Conservation (phyloP, 2,329 filamentous ascomycete species). For the Penicillium paneum region DNA sequence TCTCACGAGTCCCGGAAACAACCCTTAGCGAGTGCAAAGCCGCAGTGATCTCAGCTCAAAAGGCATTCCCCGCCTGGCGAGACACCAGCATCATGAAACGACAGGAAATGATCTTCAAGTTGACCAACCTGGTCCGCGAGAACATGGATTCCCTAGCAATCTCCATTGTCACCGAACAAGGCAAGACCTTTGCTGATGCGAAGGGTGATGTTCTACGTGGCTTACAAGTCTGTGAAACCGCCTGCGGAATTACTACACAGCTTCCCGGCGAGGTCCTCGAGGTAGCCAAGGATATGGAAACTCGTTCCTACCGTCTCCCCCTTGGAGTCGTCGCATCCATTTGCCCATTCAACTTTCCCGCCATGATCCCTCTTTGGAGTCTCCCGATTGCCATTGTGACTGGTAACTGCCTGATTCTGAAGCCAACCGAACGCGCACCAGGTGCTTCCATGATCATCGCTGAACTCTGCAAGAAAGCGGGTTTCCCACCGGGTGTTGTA, state of each 20-base stretch:
- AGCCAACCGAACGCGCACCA: slow-evolving; percentile 60
- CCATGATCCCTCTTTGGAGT: slow-evolving; percentile 5
- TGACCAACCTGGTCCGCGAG: slow-evolving; percentile 57
- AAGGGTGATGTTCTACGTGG: slow-evolving; percentile 62
- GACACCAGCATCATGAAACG: slow-evolving; percentile 54
- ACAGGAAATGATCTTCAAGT: slow-evolving; percentile 64
- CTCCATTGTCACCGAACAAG: slow-evolving; percentile 62
- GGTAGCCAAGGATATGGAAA: slow-evolving; percentile 64
- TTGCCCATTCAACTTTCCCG: slow-evolving; percentile 62
- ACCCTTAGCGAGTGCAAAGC: slow-evolving; percentile 57
- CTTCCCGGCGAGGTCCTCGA: slow-evolving; percentile 61
- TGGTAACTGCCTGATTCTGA: slow-evolving; percentile 56
- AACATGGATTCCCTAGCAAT: slow-evolving; percentile 61
- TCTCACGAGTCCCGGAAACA: slow-evolving; percentile 59
- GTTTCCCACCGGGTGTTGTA: slow-evolving; percentile 30
- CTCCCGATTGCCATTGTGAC: slow-evolving; percentile 26
- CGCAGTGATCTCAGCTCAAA: slow-evolving; percentile 56
- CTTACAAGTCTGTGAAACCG: slow-evolving; percentile 61
- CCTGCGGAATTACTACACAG: slow-evolving; percentile 62
- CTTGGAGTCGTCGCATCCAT: slow-evolving; percentile 60
- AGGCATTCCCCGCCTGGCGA: slow-evolving; percentile 58
- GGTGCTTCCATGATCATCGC: slow-evolving; percentile 59
- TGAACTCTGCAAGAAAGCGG: slow-evolving; percentile 56
- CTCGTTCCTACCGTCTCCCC: slow-evolving; percentile 59
- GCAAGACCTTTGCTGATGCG: slow-evolving; percentile 62